Base-by-base conservation (phyloP, 108 stramenopile genomes). In the Cyclotella sp. region DNA sequence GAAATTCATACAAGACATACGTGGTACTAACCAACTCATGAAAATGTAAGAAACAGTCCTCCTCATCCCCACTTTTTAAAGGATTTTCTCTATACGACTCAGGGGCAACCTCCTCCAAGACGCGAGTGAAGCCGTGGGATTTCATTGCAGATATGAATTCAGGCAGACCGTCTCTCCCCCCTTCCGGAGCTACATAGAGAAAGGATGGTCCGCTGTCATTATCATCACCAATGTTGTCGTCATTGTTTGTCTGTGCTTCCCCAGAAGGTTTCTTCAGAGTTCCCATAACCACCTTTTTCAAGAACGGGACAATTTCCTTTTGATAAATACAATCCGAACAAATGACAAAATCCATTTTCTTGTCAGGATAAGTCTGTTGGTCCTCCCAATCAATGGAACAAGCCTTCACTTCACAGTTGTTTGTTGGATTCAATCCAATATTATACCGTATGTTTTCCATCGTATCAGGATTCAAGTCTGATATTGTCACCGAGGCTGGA, bases 261-360 rank as follows among this genome's bases (percentile, higher is more conserved):
- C 57, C 84, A 34, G 81, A 74, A 8, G 91, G 92, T 42, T 85
- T 85, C 14, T 73, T 82, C 21, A 92, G 58, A 40, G 91, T 63
- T 44, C 88, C 93, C 2, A 67, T 45, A 45, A 94, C 74, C 27
- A 91, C 89, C 39, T 78, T 81, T 40, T 72, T 73, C 49, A 96
- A 79, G 34, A 96, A 58, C 19, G 93, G 95, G 7, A 92, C 93
- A 64, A 93, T 87, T 0, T 87, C 84, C 78, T 84, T 84, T 63
- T 88, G 84, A 81, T 96, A 96, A 47, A 96, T 91, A n/a, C 91
- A 79, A 75, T 96, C 95, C 15, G 92, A 92, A 22, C 95, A 91
- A 72, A 96, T 85, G 34, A 96, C 79, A 70, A 61, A 82, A 79
- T 94, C 93, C 27, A 92, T 60, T 57, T 79, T 86, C 57, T 91